A percentile compares a stretch with the other conserved stretches of the same genome.
phyloP scores from a whole-genome alignment of 352 stramenopile genomes.

The Aphanomyces astaci region DNA sequence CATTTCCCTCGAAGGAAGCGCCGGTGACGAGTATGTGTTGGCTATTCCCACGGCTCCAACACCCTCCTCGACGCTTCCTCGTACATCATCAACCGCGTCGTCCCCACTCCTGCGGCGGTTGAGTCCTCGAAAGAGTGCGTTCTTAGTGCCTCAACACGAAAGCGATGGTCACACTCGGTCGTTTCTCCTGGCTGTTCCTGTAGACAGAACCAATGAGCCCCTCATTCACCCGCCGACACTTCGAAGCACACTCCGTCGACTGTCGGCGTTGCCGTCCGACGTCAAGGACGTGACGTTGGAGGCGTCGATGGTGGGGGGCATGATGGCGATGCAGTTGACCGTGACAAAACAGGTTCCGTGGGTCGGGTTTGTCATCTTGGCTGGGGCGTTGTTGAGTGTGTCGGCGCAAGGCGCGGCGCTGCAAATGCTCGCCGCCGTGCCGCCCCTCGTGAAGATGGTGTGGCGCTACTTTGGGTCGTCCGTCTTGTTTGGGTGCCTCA shows the following conservation, averaged over 20 bases:
- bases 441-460: conserved; percentile 45
- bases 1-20: neutral
- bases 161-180: conserved; percentile 15
- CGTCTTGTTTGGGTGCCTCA: conserved; percentile 32
- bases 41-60: neutral
- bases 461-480: conserved; percentile 44
- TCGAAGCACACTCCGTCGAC: neutral
- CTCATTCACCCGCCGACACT: neutral
- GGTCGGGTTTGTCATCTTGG: conserved; percentile 38
- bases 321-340: conserved; percentile 33
- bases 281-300: conserved; percentile 36
- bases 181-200: conserved; percentile 35
- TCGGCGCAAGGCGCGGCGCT: conserved; percentile 43
- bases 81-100: too few relatives aligned
- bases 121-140: conserved; percentile 1
- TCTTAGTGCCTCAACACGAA: neutral
- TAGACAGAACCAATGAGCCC: too few relatives aligned
- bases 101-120: neutral
- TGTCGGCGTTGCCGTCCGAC: conserved; percentile 29
- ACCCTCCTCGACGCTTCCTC: too few relatives aligned
- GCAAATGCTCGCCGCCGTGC: conserved; percentile 34
- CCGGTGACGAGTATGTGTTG: neutral
- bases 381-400: conserved; percentile 33
- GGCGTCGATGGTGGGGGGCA: conserved; percentile 15
- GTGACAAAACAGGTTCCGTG: conserved; percentile 42